These are phyloP conservation scores for Pyrus bretschneideri DNA, from an alignment of 306 rosid genomes.

Conservation along the genomic window DNA sequence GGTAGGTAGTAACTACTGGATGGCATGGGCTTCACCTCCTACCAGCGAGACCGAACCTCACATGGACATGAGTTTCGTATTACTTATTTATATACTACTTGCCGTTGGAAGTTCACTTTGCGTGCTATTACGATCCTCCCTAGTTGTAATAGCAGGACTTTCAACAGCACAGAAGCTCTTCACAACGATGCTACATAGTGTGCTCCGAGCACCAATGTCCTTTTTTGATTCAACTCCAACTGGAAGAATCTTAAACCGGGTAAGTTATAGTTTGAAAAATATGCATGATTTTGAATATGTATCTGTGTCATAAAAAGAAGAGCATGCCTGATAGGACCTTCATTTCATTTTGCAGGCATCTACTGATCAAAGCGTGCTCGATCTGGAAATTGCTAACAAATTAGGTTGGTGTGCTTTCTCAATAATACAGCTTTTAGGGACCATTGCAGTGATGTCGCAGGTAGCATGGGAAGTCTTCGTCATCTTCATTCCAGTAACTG, in stretches of 20 bases:
- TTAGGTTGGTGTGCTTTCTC: conserved; percentile 97
- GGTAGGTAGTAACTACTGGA: conserved; percentile 93
- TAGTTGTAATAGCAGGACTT: conserved; percentile 66
- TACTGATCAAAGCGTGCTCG: conserved; percentile 88
- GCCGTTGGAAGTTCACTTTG: conserved; percentile 68
- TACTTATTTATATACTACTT: conserved; percentile 57
- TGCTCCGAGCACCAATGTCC: conserved; percentile 85
- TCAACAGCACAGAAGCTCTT: conserved; percentile 70
- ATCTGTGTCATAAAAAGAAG: neutral
- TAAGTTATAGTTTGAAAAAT: conserved; percentile 19
- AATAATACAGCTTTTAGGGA: conserved; percentile 71
- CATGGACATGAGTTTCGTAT: conserved; percentile 40
- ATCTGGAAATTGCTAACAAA: conserved; percentile 71
- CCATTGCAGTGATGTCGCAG: conserved; percentile 92
- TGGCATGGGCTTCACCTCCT: conserved; percentile 95
- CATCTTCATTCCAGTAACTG: conserved; percentile 81
- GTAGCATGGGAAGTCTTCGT: conserved; percentile 95
- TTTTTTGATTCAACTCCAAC: conserved; percentile 96
- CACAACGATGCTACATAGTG: conserved; percentile 59
- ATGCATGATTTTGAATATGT: neutral
- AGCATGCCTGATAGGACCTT: neutral
- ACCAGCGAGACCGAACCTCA: conserved; percentile 43
- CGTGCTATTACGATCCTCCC: conserved; percentile 48
- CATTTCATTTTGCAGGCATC: conserved; percentile 62
- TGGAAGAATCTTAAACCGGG: conserved; percentile 96